phyloP scores from a whole-genome alignment of 768 basidiomycete genomes.

The Leccinum rimulosum region DNA sequence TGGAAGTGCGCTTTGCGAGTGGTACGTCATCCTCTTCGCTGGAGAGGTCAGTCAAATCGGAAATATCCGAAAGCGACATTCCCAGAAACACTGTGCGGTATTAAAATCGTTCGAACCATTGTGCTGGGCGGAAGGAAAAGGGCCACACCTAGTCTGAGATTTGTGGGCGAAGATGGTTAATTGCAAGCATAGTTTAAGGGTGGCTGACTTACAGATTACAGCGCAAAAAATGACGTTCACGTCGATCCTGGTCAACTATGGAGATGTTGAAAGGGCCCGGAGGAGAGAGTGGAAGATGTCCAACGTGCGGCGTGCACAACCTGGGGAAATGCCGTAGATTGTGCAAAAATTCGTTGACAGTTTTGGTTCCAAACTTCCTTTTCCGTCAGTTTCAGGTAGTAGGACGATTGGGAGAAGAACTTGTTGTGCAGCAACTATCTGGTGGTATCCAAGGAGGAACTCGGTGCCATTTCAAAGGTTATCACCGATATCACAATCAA shows the following conservation, averaged over 20 bases:
- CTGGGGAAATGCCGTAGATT: conserved; percentile 11
- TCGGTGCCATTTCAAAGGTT: background rate
- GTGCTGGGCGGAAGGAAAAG: background rate
- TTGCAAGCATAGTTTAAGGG: background rate
- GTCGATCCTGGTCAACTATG: background rate
- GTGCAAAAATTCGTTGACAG: conserved; percentile 11
- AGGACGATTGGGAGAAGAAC: background rate
- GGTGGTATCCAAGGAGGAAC: background rate
- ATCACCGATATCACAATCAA: background rate
- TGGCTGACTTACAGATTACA: background rate
- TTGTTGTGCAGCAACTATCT: background rate
- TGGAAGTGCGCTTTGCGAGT: conserved; percentile 21
- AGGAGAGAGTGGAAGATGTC: background rate
- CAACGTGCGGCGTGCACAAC: background rate
- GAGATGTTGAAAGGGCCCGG: background rate
- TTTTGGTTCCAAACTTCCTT: conserved; percentile 19
- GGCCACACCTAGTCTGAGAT: background rate
- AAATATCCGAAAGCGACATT: conserved; percentile 41
- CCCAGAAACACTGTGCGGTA: background rate
- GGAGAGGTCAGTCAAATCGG: conserved; percentile 48
- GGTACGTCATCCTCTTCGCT: conserved; percentile 38
- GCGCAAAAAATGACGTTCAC: background rate
- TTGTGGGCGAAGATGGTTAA: background rate
- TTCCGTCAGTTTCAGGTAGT: conserved; percentile 2
- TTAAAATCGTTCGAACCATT: background rate